Evolutionary conservation across 116 monocot species (phyloP).

Genomic region (Trichopus zeylanicus): DNA sequence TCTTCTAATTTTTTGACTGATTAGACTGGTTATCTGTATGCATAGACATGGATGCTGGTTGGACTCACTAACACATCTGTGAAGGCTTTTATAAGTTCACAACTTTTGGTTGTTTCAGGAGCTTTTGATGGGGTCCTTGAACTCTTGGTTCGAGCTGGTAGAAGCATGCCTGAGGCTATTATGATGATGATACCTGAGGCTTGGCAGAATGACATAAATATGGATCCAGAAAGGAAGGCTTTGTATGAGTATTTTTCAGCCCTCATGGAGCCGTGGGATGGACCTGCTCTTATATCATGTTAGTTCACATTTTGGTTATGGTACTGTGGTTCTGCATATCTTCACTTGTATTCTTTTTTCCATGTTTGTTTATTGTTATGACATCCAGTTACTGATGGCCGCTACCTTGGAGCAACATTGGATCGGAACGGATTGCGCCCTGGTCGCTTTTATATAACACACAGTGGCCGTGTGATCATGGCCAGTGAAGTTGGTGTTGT

Average conservation of each 20-base stretch:
- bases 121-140: constrained; percentile 98
- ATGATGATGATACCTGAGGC: constrained; percentile 99
- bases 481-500: constrained; percentile 99
- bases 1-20: no score
- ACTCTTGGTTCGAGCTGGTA: constrained; percentile 84
- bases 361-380: background rate
- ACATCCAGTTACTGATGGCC: constrained; percentile 91
- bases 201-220: constrained; percentile 98
- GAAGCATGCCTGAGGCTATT: constrained; percentile 93
- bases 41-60: background rate
- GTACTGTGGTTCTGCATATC: no score
- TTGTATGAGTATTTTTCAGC: constrained; percentile 96
- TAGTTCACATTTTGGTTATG: no score
- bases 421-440: constrained; percentile 97
- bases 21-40: no score
- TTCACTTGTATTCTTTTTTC: no score
- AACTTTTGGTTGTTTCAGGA: constrained; percentile 34
- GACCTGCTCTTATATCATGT: constrained; percentile 99
- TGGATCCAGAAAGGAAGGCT: constrained; percentile 89
- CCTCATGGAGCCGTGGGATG: constrained; percentile 99
- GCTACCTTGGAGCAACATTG: constrained; percentile 96
- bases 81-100: background rate
- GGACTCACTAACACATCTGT: background rate
- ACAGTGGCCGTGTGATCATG: constrained; percentile 90
- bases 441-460: constrained; percentile 91